These are phyloP conservation scores for Thelonectria blattea DNA, from an alignment of 2,329 filamentous ascomycete genomes.

Conservation along the genomic window DNA sequence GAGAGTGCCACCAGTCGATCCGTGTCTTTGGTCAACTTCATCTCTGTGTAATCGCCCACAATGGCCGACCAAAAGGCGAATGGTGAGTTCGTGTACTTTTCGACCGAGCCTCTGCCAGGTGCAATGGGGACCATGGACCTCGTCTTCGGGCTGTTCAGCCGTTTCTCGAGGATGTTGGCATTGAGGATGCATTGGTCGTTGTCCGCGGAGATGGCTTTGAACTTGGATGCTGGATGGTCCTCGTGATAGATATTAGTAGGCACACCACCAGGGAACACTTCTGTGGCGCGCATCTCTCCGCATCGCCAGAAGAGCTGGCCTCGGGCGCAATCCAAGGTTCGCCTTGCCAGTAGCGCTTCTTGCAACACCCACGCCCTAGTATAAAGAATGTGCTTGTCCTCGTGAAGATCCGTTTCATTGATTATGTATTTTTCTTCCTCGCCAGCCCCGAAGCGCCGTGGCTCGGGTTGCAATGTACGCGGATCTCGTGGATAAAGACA, in stretches of 20 bases:
- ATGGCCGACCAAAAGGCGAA: not conserved
- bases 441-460: not conserved
- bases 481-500: not conserved
- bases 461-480: not conserved
- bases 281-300: not conserved
- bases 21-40: not conserved
- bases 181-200: not conserved
- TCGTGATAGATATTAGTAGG: not conserved
- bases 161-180: not conserved
- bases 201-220: not conserved
- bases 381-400: not conserved
- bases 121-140: not conserved
- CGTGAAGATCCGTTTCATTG: not conserved
- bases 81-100: not conserved
- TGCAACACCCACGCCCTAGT: constrained; percentile 1
- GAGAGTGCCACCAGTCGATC: not conserved
- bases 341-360: not conserved
- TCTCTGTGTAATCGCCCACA: not conserved
- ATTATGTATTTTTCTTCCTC: not conserved
- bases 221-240: not conserved
- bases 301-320: constrained; percentile 7
- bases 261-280: not conserved
- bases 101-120: not conserved
- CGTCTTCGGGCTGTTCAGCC: not conserved
- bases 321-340: not conserved